A percentile compares a stretch with the other conserved stretches of the same genome.
Evolutionary conservation across 225 moss, liverwort and hornwort genomes (phyloP).

Genomic region (Neckera pumila): DNA sequence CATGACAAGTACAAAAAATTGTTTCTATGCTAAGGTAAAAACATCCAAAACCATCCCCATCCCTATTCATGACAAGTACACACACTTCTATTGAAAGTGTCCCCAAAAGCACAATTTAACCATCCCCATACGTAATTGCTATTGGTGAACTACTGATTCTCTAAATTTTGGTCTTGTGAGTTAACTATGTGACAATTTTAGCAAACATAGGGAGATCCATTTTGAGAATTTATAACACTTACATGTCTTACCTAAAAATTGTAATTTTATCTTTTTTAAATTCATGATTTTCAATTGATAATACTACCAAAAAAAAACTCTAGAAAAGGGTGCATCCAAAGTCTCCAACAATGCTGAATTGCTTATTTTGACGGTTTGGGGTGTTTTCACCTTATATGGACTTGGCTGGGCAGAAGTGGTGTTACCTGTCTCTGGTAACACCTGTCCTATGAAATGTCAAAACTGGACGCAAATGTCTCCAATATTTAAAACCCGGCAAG

Average conservation of each 20-base stretch:
- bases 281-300: neutral
- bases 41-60: too few relatives aligned
- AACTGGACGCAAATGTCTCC: neutral
- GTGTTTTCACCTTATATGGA: neutral
- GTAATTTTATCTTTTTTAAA: accelerated
- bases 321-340: neutral
- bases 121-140: too few relatives aligned
- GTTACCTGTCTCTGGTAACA: neutral
- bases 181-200: neutral
- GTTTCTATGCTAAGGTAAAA: too few relatives aligned
- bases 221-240: neutral
- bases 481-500: neutral
- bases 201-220: accelerated
- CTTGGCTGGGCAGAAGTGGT: neutral
- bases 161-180: too few relatives aligned
- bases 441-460: neutral
- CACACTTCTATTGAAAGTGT: too few relatives aligned
- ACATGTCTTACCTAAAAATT: neutral
- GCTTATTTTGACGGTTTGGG: neutral
- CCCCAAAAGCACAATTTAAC: too few relatives aligned
- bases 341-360: neutral
- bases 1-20: too few relatives aligned
- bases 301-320: neutral
- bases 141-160: too few relatives aligned
- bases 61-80: neutral